Percentiles rank a stretch among this genome's conserved stretches.
Evolutionary conservation across 805 yeast genomes (phyloP).

Genomic region (Tetrapisispora namnaoensis): DNA sequence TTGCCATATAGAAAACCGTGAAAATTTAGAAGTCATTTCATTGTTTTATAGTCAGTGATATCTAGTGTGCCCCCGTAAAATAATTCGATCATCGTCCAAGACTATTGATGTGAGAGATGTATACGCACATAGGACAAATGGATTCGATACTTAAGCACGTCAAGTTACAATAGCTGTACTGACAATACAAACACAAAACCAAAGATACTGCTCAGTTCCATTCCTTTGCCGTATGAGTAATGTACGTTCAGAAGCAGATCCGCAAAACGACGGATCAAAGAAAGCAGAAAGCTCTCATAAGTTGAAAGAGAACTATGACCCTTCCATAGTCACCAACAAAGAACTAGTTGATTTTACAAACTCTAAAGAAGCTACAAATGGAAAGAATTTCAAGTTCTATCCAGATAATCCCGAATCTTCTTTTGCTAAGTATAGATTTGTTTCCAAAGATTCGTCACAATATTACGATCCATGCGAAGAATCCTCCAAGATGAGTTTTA

Average conservation of each 20-base stretch:
- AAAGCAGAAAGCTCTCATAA: neutral
- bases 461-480: slow-evolving; percentile 92
- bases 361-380: neutral
- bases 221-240: too few relatives aligned
- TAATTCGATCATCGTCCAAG: too few relatives aligned
- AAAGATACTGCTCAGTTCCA: neutral
- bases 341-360: neutral
- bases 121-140: too few relatives aligned
- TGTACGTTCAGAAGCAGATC: too few relatives aligned
- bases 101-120: too few relatives aligned
- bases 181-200: too few relatives aligned
- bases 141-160: too few relatives aligned
- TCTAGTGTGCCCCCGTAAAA: too few relatives aligned
- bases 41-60: too few relatives aligned
- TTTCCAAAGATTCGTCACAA: slow-evolving; percentile 67
- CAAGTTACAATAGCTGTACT: slow-evolving; percentile 4
- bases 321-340: neutral
- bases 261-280: neutral
- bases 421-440: slow-evolving; percentile 58
- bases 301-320: neutral
- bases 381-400: slow-evolving; percentile 27
- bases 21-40: too few relatives aligned
- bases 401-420: slow-evolving; percentile 82
- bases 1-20: too few relatives aligned
- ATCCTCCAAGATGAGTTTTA: slow-evolving; percentile 75